phyloP scores from a whole-genome alignment of 768 basidiomycete genomes.

The Kwoniella dendrophila region DNA sequence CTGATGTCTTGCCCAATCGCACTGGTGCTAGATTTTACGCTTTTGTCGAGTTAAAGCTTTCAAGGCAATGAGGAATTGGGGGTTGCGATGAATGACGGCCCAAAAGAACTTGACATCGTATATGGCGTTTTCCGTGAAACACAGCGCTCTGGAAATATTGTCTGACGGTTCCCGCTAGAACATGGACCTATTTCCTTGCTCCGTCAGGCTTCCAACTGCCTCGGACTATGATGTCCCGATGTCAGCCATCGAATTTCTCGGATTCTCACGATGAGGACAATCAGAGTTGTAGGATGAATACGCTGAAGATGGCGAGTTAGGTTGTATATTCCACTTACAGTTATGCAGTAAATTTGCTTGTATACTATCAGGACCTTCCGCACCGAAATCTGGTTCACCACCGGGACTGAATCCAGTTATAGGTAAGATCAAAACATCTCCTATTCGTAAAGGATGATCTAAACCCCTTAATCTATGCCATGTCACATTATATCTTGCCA shows the following conservation, averaged over 20 bases:
- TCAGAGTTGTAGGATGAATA: not conserved
- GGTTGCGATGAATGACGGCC: too few species aligned
- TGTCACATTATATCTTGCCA: constrained; percentile 47
- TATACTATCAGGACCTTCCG: constrained; percentile 29
- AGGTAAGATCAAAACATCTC: constrained; percentile 50
- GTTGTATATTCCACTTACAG: constrained; percentile 30
- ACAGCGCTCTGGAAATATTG: too few species aligned
- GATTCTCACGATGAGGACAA: not conserved
- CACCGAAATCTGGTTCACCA: constrained; percentile 38
- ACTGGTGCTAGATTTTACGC: too few species aligned
- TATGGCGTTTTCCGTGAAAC: too few species aligned
- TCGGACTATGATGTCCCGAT: constrained; percentile 26
- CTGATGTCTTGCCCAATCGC: too few species aligned
- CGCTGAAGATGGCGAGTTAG: not conserved
- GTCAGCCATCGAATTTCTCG: not conserved
- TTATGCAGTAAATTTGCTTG: constrained; percentile 42
- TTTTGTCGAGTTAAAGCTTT: too few species aligned
- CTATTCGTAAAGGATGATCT: constrained; percentile 49
- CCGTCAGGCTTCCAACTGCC: constrained; percentile 46
- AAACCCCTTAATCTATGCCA: constrained; percentile 44
- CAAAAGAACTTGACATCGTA: too few species aligned
- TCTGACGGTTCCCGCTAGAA: too few species aligned
- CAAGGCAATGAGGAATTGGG: too few species aligned
- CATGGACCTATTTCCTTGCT: constrained; percentile 12
- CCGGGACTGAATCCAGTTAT: constrained; percentile 47